phyloP scores from a whole-genome alignment of 768 basidiomycete species.

The Rhizopogon sp. region DNA sequence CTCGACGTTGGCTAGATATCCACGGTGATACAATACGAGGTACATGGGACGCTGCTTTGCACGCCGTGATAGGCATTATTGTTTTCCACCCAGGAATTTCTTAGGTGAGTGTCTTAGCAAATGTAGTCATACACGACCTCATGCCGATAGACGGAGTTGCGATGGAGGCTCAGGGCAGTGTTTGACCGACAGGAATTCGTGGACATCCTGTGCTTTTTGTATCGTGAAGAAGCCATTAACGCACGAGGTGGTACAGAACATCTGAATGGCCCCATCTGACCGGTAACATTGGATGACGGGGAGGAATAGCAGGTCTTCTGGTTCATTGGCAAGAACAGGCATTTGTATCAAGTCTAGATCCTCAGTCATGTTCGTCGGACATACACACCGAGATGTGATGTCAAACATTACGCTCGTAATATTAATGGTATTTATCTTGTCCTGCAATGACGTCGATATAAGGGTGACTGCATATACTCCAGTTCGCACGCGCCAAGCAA shows the following conservation, averaged over 20 bases:
- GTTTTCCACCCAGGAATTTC: slow-evolving; percentile 70
- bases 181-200: slow-evolving; percentile 74
- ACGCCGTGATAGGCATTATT: slow-evolving; percentile 62
- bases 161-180: slow-evolving; percentile 64
- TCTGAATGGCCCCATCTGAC: slow-evolving; percentile 18
- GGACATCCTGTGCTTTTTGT: slow-evolving; percentile 52
- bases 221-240: slow-evolving; percentile 46
- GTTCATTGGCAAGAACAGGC: slow-evolving; percentile 49
- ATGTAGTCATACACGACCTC: slow-evolving; percentile 6
- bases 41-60: slow-evolving; percentile 65
- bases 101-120: slow-evolving; percentile 42
- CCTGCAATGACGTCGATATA: no score
- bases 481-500: no score
- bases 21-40: slow-evolving; percentile 52
- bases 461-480: no score
- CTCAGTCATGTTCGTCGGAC: neutral
- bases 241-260: slow-evolving; percentile 15
- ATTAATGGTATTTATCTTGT: no score
- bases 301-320: slow-evolving; percentile 52
- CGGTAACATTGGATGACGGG: slow-evolving; percentile 40
- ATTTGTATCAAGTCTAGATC: slow-evolving; percentile 61
- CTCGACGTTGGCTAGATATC: slow-evolving; percentile 81
- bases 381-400: no score
- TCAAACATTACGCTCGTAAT: no score
- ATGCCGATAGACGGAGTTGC: slow-evolving; percentile 51